phyloP scores from a whole-genome alignment of 768 basidiomycete species.

The Auricularia heimuer region DNA sequence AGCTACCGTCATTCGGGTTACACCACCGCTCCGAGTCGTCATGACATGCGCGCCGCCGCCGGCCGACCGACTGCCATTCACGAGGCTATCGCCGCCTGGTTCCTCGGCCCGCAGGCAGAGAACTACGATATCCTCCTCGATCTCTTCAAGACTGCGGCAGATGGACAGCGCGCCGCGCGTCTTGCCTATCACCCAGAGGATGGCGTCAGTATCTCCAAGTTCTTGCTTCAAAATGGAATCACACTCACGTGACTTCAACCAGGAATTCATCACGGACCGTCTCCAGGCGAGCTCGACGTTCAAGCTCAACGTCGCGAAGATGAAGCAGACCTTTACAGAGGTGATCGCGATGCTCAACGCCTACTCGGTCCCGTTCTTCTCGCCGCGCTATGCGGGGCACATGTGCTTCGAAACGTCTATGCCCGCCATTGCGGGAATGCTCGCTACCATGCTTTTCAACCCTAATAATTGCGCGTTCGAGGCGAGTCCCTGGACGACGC shows the following conservation, averaged over 20 bases:
- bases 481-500: slow-evolving; percentile 30
- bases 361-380: slow-evolving; percentile 30
- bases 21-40: too few relatives aligned
- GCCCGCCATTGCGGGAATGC: slow-evolving; percentile 19
- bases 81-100: slow-evolving; percentile 23
- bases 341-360: slow-evolving; percentile 20
- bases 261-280: too few relatives aligned
- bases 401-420: slow-evolving; percentile 29
- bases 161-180: slow-evolving; percentile 17
- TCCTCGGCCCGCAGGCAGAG: slow-evolving; percentile 32
- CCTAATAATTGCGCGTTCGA: slow-evolving; percentile 36
- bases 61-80: too few relatives aligned
- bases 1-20: too few relatives aligned
- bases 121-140: slow-evolving; percentile 22
- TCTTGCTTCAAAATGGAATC: neutral
- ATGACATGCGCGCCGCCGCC: too few relatives aligned
- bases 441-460: slow-evolving; percentile 21
- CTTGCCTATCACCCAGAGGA: slow-evolving; percentile 23
- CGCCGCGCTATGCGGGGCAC: slow-evolving; percentile 31
- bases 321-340: slow-evolving; percentile 6
- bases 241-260: too few relatives aligned
- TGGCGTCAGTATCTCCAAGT: slow-evolving; percentile 11
- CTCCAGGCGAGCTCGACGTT: too few relatives aligned
- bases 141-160: slow-evolving; percentile 18
- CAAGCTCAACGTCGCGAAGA: too few relatives aligned